Conservation (phyloP, 2,329 filamentous ascomycete genomes). For the Thielaviopsis musarum region DNA sequence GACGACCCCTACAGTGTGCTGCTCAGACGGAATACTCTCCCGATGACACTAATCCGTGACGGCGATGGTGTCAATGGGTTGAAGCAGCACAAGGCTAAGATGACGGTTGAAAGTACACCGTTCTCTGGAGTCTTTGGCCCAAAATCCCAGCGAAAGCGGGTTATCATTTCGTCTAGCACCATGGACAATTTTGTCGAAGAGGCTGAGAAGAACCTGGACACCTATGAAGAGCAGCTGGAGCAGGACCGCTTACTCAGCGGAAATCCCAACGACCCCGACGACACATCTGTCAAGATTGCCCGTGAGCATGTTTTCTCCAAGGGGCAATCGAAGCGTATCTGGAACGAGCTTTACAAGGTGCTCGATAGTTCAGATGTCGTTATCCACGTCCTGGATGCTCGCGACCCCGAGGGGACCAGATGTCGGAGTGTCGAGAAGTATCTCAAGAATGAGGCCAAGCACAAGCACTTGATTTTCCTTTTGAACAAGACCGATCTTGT, state of each 20-base stretch:
- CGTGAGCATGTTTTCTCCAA: slow-evolving; percentile 82
- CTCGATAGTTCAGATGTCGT: slow-evolving; percentile 73
- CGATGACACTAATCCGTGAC: slow-evolving; percentile 85
- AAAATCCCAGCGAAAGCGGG: slow-evolving; percentile 81
- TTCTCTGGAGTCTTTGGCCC: slow-evolving; percentile 85
- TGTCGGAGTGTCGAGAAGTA: slow-evolving; percentile 74
- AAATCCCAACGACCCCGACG: slow-evolving; percentile 36
- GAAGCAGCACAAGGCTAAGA: slow-evolving; percentile 87
- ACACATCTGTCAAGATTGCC: slow-evolving; percentile 39
- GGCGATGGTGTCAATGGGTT: slow-evolving; percentile 56
- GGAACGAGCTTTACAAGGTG: slow-evolving; percentile 92
- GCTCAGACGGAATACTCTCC: slow-evolving; percentile 93
- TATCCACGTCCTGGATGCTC: slow-evolving; percentile 82
- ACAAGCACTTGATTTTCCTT: slow-evolving; percentile 62
- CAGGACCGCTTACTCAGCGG: slow-evolving; percentile 64
- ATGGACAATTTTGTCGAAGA: slow-evolving; percentile 67
- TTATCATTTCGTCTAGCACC: slow-evolving; percentile 73
- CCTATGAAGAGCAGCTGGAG: slow-evolving; percentile 65
- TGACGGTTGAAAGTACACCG: slow-evolving; percentile 72
- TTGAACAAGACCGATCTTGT: slow-evolving; percentile 54
- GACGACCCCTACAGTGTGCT: slow-evolving; percentile 85
- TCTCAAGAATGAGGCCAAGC: slow-evolving; percentile 71
- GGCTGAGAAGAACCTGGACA: slow-evolving; percentile 64
- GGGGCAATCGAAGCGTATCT: slow-evolving; percentile 87
- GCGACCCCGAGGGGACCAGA: slow-evolving; percentile 77